These are phyloP conservation scores for Quercus gilva DNA, from an alignment of 306 rosid genomes.

Conservation along the genomic window DNA sequence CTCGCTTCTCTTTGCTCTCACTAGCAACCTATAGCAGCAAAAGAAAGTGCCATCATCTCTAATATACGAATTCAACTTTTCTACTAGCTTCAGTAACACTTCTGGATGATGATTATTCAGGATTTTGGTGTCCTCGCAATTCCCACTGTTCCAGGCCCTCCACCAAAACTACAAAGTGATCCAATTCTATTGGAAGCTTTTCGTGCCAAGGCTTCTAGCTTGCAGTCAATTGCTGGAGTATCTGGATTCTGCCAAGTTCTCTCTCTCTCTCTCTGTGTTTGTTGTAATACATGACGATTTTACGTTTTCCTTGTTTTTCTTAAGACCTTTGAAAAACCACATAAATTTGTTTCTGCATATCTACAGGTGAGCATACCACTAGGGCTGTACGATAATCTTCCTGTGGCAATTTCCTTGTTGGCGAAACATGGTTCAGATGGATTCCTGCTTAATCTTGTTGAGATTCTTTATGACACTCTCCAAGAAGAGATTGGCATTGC, in stretches of 20 bases:
- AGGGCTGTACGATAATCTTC: slow-evolving; percentile 59
- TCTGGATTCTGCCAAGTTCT: slow-evolving; percentile 91
- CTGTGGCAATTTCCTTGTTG: slow-evolving; percentile 71
- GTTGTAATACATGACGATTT: neutral
- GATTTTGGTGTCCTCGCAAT: slow-evolving; percentile 74
- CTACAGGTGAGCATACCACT: slow-evolving; percentile 79
- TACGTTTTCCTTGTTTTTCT: neutral
- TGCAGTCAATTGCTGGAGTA: slow-evolving; percentile 81
- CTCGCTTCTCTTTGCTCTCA: neutral
- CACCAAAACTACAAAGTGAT: slow-evolving; percentile 65
- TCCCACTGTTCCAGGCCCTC: slow-evolving; percentile 86
- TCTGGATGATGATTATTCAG: slow-evolving; percentile 33
- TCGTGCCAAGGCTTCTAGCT: slow-evolving; percentile 65
- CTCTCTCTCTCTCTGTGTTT: slow-evolving; percentile 1
- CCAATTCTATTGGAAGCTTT: slow-evolving; percentile 45
- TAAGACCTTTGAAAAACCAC: neutral
- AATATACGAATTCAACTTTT: neutral
- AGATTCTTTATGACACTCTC: slow-evolving; percentile 51
- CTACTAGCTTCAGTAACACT: neutral
- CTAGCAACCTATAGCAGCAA: neutral
- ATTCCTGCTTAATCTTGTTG: slow-evolving; percentile 67
- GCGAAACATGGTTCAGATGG: slow-evolving; percentile 77
- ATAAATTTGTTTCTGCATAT: neutral
- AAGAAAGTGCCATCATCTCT: neutral
- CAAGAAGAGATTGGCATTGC: slow-evolving; percentile 31